Conservation (phyloP, 2,329 filamentous ascomycete genomes). For the Xylaria sp. region DNA sequence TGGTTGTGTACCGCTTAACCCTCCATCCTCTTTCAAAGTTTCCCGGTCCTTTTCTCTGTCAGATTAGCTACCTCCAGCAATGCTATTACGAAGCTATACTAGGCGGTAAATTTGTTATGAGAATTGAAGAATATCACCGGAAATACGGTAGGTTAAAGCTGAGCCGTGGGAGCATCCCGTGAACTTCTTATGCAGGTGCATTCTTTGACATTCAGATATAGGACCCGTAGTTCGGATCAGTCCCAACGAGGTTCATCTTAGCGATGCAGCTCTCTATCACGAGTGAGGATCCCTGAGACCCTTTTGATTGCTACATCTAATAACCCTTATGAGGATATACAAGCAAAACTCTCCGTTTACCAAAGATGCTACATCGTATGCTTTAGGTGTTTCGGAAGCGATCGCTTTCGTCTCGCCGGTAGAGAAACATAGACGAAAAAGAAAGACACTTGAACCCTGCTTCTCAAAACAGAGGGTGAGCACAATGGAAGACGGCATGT, state of each 20-base stretch:
- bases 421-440: conserved; percentile 1
- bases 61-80: neutral
- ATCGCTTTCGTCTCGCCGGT: neutral
- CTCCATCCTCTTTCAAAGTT: neutral
- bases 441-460: neutral
- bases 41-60: neutral
- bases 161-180: too few relatives aligned
- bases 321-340: too few relatives aligned
- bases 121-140: conserved; percentile 1
- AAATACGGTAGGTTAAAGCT: neutral
- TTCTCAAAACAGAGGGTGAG: conserved; percentile 1
- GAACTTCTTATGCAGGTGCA: too few relatives aligned
- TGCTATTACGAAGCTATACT: conserved; percentile 2
- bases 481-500: neutral
- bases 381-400: neutral
- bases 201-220: neutral
- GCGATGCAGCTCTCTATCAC: neutral
- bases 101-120: neutral
- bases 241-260: conserved; percentile 10
- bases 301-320: too few relatives aligned
- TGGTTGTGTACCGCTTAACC: neutral
- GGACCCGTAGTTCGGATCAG: conserved; percentile 3
- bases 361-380: neutral
- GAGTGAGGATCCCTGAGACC: neutral
- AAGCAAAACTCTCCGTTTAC: neutral